phyloP scores from a whole-genome alignment of 2,329 filamentous ascomycete genomes.

The Talaromyces verruculosus region DNA sequence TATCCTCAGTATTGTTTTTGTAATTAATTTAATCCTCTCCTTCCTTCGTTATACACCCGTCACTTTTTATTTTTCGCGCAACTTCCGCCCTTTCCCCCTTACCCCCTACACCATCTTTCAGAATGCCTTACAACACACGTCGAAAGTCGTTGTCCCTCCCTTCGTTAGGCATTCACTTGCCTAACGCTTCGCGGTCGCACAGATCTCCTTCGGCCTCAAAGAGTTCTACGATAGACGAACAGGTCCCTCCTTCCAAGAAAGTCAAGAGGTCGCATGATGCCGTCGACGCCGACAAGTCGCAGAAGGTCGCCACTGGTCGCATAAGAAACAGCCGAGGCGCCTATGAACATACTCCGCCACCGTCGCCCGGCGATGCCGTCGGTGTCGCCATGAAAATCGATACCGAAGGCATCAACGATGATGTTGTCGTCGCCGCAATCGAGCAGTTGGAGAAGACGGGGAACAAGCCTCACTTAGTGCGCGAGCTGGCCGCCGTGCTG shows the following conservation, averaged over 20 bases:
- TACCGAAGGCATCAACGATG: conserved; percentile 83
- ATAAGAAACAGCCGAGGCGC: conserved; percentile 47
- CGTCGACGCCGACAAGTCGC: conserved; percentile 39
- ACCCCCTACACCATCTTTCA: conserved; percentile 16
- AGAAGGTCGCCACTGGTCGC: conserved; percentile 31
- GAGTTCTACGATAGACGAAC: conserved; percentile 48
- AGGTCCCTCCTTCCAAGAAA: conserved; percentile 60
- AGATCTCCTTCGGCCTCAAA: conserved; percentile 64
- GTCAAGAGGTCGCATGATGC: conserved; percentile 73
- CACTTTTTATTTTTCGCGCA: conserved; percentile 11
- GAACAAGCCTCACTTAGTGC: conserved; percentile 91
- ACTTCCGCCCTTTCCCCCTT: neutral
- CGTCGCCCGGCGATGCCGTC: conserved; percentile 63
- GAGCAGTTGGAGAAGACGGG: conserved; percentile 83
- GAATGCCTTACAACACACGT: conserved; percentile 94
- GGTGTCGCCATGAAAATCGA: conserved; percentile 62
- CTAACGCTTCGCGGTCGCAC: conserved; percentile 56
- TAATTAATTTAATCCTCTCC: conserved; percentile 19
- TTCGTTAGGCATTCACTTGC: conserved; percentile 86
- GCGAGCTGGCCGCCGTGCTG: conserved; percentile 82
- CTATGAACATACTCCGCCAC: conserved; percentile 75
- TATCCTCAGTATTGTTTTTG: conserved; percentile 22
- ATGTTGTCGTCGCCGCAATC: conserved; percentile 90
- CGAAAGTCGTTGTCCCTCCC: conserved; percentile 92
- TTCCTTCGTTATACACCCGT: conserved; percentile 13